Base-by-base conservation (phyloP, 768 basidiomycete species). In the Suillus subaureus region DNA sequence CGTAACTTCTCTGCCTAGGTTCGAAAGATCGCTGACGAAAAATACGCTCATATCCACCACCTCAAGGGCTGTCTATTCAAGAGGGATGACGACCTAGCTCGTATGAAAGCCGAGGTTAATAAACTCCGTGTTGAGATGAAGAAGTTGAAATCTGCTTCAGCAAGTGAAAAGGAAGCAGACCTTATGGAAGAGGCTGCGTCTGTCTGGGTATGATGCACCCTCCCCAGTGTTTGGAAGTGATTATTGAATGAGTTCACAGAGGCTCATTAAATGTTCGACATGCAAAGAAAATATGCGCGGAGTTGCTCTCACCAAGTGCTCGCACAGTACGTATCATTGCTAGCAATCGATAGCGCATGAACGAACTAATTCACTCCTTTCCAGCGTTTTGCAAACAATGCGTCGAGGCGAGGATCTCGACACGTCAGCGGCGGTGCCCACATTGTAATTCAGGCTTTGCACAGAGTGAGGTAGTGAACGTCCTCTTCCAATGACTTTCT, bases 371-470 rank as follows among this genome's bases (percentile, higher is more conserved):
- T 56, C 65, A 39, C 18, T 35, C 18, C 28, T 8, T 63, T 43
- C 12, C 68, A 95, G 94, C 94, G 0, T 96, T 96, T 78, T 94
- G 93, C 78, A 90, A 88, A 77, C 75, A 82, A 63, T 97, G 91
- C 73, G 84, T 98, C 40, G 96, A 97, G 68, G 82, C 89, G n/a
- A 90, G 97, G 49, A 84, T 98, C 70, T 79, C 90, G 33, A 95
- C 92, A 18, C 88, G 96, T 65, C 96, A 97, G 74, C 89, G 96
- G 33, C 96, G 96, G 76, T 99, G 96, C 78, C 96, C 96, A 28
- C 89, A 91, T 7, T 99, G 96, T 74, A 90, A 90, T 67, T 72
- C 91, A 39, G 77, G 84, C 1, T 99, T 99, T 79, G 89, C 90
- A 6, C 87, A 89, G 70, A 89, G 89, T 58, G 96, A 99, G 68